phyloP scores from a whole-genome alignment of 1,139 yeast genomes.

The Pichia norvegensis region DNA sequence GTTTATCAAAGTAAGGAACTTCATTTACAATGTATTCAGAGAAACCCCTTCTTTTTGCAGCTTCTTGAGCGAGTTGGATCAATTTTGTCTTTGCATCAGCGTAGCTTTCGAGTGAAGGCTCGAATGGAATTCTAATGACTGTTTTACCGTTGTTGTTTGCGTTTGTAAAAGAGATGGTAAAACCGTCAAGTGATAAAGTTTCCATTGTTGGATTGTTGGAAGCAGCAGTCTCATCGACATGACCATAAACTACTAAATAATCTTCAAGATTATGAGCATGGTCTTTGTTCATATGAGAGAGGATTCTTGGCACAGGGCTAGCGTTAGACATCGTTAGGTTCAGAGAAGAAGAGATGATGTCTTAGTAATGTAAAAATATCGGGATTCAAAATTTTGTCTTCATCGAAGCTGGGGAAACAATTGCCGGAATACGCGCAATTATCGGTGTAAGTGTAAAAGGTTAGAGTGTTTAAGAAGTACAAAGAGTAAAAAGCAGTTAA shows the following conservation, averaged over 20 bases:
- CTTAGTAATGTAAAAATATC: no score
- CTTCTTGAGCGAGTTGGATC: conserved; percentile 59
- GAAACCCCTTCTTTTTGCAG: conserved; percentile 60
- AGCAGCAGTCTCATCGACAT: conserved; percentile 19
- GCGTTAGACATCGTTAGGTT: background rate
- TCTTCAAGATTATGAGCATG: conserved; percentile 65
- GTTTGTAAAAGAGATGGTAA: conserved; percentile 25
- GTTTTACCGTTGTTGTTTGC: conserved; percentile 7
- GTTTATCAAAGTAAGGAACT: conserved; percentile 20
- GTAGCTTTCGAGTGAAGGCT: conserved; percentile 42
- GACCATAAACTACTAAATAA: conserved; percentile 59
- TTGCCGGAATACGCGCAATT: background rate
- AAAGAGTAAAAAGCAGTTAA: background rate
- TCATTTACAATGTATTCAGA: conserved; percentile 49
- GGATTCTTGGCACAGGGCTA: conserved; percentile 29
- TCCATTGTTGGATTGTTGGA: conserved; percentile 32
- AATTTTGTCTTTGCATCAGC: conserved; percentile 53
- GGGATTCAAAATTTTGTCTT: no score
- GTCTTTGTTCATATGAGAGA: conserved; percentile 65
- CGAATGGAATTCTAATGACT: conserved; percentile 32
- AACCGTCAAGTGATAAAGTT: conserved; percentile 38
- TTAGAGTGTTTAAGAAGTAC: no score
- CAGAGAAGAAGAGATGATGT: background rate
- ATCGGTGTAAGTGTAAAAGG: no score
- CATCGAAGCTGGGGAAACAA: no score